Base-by-base conservation (phyloP, 2,329 filamentous ascomycete genomes). In the Neospermospora avenae region DNA sequence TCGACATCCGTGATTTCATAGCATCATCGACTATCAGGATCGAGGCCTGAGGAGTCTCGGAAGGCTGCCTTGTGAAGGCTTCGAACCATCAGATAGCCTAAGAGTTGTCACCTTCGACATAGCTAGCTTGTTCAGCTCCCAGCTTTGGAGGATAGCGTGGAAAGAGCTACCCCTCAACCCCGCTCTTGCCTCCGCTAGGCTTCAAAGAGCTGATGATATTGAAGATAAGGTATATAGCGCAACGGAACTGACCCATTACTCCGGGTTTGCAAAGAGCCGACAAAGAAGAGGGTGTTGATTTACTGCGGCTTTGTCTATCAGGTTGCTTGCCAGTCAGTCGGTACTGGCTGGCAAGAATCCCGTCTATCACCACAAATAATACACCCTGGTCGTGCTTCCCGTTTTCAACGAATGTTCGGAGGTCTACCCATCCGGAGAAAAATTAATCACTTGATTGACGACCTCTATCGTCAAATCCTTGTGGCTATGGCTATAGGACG, bases 181-280 rank as follows among this genome's bases (percentile, higher is more conserved):
- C 24, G 53, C 39, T 35, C 25, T 31, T 45, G 24, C 34, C 53
- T 24, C 39, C n/a, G 6, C 53, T 55, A 55, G 11, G 28, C 55
- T 49, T 31, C 10, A 57, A 24, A 6, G 28, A 49, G 55, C 14
- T 5, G 37, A 28, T 31, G 25, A 35, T 39, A 44, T n/a, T 45
- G 45, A 41, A n/a, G 16, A 55, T 35, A 35, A 10, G 34, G 25
- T 35, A 11, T 35, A 11, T 24, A 35, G 35, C 35, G 13, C 22
- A 28, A 16, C 34, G 51, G 35, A 35, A 54, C 39, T 22, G 5
- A 35, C n/a, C 53, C 37, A 55, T 31, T 46, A 46, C 25, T 55
- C 22, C 53, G 53, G 39, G 39, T 35, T 39, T 20, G 22, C 45
- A 25, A 45, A 18, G 39, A 55, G 53, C 53, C 53, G 53, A 18